phyloP scores from a whole-genome alignment of 306 rosid species.

The Castanea crenata region DNA sequence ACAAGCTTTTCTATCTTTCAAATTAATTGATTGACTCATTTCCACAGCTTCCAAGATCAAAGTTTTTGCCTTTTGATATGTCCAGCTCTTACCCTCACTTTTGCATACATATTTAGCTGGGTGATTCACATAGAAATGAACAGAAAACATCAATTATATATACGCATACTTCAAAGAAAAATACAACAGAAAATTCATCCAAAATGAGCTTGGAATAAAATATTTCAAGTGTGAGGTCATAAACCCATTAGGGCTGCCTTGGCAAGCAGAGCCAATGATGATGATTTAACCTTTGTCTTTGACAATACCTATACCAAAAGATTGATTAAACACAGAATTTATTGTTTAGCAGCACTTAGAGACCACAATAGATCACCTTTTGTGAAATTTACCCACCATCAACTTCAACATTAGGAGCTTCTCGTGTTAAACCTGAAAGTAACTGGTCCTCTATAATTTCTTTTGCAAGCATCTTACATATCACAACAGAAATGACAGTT shows the following conservation, averaged over 20 bases:
- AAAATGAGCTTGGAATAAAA: conserved; percentile 6
- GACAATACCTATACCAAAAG: conserved; percentile 63
- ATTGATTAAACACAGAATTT: conserved; percentile 25
- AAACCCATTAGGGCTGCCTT: conserved; percentile 86
- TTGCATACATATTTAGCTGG: conserved; percentile 88
- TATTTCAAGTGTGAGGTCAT: conserved; percentile 30
- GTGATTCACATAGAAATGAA: conserved; percentile 29
- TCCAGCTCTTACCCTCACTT: conserved; percentile 84
- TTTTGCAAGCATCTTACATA: conserved; percentile 84
- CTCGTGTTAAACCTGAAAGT: conserved; percentile 66
- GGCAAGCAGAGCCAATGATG: conserved; percentile 83
- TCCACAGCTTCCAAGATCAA: conserved; percentile 80
- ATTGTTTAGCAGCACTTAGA: neutral
- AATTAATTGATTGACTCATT: conserved; percentile 71
- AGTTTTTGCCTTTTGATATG: conserved; percentile 76
- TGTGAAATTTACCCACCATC: conserved; percentile 56
- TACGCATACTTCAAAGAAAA: conserved; percentile 1
- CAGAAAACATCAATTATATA: conserved; percentile 27
- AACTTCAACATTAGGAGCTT: conserved; percentile 60
- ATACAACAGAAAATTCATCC: conserved; percentile 23
- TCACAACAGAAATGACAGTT: conserved; percentile 17
- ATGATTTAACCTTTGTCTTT: conserved; percentile 83
- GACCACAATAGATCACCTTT: conserved; percentile 48
- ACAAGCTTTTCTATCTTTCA: conserved; percentile 70
- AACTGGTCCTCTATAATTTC: conserved; percentile 83